Conservation (phyloP, 805 yeast species). For the Metschnikowia similis region DNA sequence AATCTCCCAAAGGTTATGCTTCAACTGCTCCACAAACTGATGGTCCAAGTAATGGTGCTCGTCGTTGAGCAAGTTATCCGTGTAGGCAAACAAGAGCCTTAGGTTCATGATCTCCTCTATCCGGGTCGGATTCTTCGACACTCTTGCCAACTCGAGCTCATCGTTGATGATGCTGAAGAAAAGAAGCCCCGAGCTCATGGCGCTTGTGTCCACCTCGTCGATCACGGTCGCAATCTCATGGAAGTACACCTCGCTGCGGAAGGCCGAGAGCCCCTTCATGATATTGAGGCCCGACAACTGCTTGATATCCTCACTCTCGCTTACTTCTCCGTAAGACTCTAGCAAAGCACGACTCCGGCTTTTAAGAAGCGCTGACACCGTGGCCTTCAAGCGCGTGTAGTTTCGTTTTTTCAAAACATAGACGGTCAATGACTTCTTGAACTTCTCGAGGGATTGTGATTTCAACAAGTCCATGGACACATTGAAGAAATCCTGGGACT, state of each 20-base stretch:
- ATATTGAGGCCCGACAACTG: conserved; percentile 21
- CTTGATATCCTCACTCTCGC: conserved; percentile 23
- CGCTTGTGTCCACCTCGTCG: conserved; percentile 14
- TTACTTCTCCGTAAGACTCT: conserved; percentile 21
- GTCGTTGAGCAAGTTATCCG: conserved; percentile 40
- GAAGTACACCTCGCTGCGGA: conserved; percentile 29
- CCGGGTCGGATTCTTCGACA: conserved; percentile 39
- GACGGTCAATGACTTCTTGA: conserved; percentile 43
- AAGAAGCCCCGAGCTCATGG: conserved; percentile 33
- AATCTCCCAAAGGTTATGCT: conserved; percentile 37
- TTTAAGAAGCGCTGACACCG: conserved; percentile 30
- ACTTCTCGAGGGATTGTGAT: conserved; percentile 39
- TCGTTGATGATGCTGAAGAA: conserved; percentile 48
- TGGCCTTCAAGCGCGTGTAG: conserved; percentile 33
- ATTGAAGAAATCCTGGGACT: conserved; percentile 49
- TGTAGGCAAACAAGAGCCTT: conserved; percentile 55
- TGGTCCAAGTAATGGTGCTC: conserved; percentile 43
- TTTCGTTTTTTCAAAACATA: conserved; percentile 48
- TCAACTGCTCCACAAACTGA: conserved; percentile 52
- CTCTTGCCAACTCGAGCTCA: conserved; percentile 46
- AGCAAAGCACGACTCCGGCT: conserved; percentile 31
- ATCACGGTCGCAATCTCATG: conserved; percentile 22
- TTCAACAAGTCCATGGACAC: conserved; percentile 44
- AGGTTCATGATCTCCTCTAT: conserved; percentile 63
- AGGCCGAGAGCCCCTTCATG: conserved; percentile 20